Evolutionary conservation across 2,329 filamentous ascomycete genomes (phyloP).

Genomic region (Trichoderma sp.): DNA sequence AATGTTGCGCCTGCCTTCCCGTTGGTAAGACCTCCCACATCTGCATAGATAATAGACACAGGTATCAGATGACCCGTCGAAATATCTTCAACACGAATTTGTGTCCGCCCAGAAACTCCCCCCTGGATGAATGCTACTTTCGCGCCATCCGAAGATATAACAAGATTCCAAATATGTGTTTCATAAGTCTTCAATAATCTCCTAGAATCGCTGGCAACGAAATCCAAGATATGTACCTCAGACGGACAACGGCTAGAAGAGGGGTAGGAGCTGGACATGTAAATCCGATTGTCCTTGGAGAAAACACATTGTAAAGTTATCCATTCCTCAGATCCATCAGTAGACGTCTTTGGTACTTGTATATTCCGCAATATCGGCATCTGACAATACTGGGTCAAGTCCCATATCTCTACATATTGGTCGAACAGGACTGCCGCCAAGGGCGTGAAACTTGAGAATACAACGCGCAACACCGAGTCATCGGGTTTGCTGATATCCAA

Average conservation of each 20-base stretch:
- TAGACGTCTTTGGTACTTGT: too few relatives aligned
- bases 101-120: too few relatives aligned
- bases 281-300: neutral
- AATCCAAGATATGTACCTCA: neutral
- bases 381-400: neutral
- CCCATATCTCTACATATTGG: neutral
- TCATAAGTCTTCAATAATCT: neutral
- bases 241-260: neutral
- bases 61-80: neutral
- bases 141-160: neutral
- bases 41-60: neutral
- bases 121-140: neutral
- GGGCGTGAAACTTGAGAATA: neutral
- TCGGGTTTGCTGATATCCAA: neutral
- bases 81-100: neutral
- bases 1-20: too few relatives aligned
- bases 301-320: neutral
- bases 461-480: neutral
- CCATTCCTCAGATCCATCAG: too few relatives aligned
- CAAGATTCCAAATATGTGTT: rapidly evolving
- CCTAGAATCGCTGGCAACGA: neutral
- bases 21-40: too few relatives aligned
- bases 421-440: neutral
- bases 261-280: neutral
- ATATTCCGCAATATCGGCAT: neutral